Conservation (phyloP, 2,329 filamentous ascomycete genomes). For the Hymenotorrendiella dingleyae region DNA sequence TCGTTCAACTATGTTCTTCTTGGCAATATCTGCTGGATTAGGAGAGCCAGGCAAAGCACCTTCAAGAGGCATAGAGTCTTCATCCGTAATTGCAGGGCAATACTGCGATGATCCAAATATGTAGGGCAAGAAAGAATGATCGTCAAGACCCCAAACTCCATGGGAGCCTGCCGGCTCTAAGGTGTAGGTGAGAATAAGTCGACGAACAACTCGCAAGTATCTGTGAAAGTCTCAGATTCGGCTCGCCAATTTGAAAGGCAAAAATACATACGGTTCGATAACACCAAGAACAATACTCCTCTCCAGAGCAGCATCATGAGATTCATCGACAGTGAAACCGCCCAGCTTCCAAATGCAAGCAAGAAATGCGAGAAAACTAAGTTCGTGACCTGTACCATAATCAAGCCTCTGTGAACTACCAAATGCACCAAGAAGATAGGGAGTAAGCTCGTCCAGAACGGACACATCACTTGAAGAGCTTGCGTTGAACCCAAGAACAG, state of each 20-base stretch:
- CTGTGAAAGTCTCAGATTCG: constrained; percentile 35
- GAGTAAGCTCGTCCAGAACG: constrained; percentile 61
- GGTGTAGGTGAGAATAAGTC: constrained; percentile 82
- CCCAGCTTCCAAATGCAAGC: constrained; percentile 87
- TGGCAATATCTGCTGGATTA: constrained; percentile 63
- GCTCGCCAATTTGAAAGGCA: background rate
- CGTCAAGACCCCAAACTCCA: constrained; percentile 97
- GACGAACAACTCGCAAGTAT: constrained; percentile 74
- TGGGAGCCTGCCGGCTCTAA: constrained; percentile 94
- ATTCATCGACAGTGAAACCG: constrained; percentile 57
- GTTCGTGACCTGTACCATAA: constrained; percentile 92
- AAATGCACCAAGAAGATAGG: constrained; percentile 80
- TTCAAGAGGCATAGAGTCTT: constrained; percentile 64
- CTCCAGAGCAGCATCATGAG: constrained; percentile 53
- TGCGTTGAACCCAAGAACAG: constrained; percentile 32
- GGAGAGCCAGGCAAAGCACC: constrained; percentile 70
- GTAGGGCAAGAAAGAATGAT: constrained; percentile 90
- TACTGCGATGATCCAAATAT: constrained; percentile 93
- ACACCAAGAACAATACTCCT: constrained; percentile 75
- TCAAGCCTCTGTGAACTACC: constrained; percentile 86
- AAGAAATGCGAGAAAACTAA: constrained; percentile 90
- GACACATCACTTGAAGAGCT: constrained; percentile 31
- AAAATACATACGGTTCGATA: constrained; percentile 66
- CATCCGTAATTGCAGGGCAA: constrained; percentile 63
- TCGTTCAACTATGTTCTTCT: constrained; percentile 55